phyloP scores from a whole-genome alignment of 2,329 filamentous ascomycete species.

The Diaporthe sp. region DNA sequence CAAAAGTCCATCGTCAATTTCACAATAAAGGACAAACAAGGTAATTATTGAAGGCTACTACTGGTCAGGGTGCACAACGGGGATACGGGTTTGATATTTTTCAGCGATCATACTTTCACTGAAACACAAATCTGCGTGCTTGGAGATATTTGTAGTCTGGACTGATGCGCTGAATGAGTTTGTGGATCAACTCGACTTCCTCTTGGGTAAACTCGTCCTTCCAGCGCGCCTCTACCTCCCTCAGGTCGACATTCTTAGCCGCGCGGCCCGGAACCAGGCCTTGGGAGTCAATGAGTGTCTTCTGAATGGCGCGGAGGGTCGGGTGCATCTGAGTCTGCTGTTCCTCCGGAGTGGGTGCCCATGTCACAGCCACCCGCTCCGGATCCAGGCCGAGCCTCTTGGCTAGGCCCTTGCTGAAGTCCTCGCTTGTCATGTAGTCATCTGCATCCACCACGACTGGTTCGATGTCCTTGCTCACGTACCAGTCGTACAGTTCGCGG shows the following conservation, averaged over 20 bases:
- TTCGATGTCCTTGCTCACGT: not conserved
- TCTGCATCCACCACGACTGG: not conserved
- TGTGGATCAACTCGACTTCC: not conserved
- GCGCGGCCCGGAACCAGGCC: not conserved
- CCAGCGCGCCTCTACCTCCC: not conserved
- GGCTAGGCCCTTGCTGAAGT: not conserved
- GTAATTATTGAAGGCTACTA: no score
- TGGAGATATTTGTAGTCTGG: not conserved
- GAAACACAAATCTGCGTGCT: not conserved
- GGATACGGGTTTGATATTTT: no score
- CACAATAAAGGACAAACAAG: no score
- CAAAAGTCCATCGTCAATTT: no score
- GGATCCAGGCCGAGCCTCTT: not conserved
- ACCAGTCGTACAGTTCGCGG: conserved; percentile 4
- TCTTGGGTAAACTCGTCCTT: not conserved
- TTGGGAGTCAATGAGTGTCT: not conserved
- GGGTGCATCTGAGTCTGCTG: not conserved
- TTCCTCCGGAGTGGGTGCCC: not conserved
- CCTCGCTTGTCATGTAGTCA: conserved; percentile 8
- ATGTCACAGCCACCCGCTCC: not conserved
- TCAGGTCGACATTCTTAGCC: not conserved
- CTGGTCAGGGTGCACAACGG: no score
- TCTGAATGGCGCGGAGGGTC: not conserved
- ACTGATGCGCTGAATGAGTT: not conserved
- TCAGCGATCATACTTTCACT: no score